Evolutionary conservation across 1,284 basidiomycete species (phyloP).

Genomic region (Ceratobasidium sp.): DNA sequence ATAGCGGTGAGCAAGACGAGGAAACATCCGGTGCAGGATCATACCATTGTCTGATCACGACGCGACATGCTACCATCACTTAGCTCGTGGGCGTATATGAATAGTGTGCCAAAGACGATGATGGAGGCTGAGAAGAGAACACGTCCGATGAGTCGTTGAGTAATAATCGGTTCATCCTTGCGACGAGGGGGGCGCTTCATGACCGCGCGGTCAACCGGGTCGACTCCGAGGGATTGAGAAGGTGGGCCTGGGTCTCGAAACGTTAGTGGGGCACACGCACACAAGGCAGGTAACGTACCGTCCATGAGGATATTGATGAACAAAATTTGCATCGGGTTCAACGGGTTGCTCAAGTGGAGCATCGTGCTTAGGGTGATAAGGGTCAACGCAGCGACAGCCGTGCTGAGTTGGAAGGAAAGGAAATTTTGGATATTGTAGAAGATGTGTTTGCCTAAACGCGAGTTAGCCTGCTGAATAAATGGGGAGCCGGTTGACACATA

Average conservation of each 20-base stretch:
- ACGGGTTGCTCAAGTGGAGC: constrained; percentile 87
- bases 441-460: constrained; percentile 83
- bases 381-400: constrained; percentile 93
- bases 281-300: constrained; percentile 62
- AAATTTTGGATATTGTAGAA: constrained; percentile 99
- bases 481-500: constrained; percentile 52
- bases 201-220: constrained; percentile 90
- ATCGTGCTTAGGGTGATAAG: constrained; percentile 94
- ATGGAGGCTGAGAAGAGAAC: constrained; percentile 91
- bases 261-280: constrained; percentile 3
- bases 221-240: constrained; percentile 94
- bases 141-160: constrained; percentile 73
- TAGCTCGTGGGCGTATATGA: constrained; percentile 85
- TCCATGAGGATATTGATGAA: constrained; percentile 99
- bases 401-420: constrained; percentile 95
- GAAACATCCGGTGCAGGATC: constrained; percentile 51
- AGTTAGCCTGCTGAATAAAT: constrained; percentile 17
- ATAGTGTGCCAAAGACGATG: constrained; percentile 89
- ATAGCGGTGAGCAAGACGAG: constrained; percentile 12
- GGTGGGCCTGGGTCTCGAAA: constrained; percentile 74
- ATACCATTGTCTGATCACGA: constrained; percentile 93
- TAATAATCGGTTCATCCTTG: constrained; percentile 91
- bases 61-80: constrained; percentile 83
- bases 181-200: constrained; percentile 90
- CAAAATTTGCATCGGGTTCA: constrained; percentile 98